A percentile compares a stretch with the other conserved stretches of the same genome.
phyloP scores from a whole-genome alignment of 2,329 filamentous ascomycete species.

The Beauveria bassiana region DNA sequence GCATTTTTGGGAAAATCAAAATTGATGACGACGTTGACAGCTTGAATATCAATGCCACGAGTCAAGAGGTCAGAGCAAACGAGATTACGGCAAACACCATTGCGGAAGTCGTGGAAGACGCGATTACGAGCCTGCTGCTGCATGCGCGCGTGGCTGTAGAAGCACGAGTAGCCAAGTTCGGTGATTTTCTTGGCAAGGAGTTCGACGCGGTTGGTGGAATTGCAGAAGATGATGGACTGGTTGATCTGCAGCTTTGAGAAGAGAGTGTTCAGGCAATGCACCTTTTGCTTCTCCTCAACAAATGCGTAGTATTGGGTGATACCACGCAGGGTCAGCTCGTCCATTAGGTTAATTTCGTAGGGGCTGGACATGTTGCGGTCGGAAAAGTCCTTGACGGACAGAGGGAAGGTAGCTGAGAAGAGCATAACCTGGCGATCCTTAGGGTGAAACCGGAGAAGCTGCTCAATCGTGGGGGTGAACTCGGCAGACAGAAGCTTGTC shows the following conservation, averaged over 20 bases:
- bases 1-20: slow-evolving; percentile 99
- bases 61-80: slow-evolving; percentile 97
- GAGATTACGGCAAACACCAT: slow-evolving; percentile 93
- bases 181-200: slow-evolving; percentile 98
- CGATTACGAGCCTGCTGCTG: slow-evolving; percentile 93
- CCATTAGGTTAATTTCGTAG: slow-evolving; percentile 99
- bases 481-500: slow-evolving; percentile 96
- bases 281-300: slow-evolving; percentile 98
- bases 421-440: slow-evolving; percentile 99
- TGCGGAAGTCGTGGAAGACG: slow-evolving; percentile 98
- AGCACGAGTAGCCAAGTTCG: slow-evolving; percentile 97
- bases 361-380: slow-evolving; percentile 96
- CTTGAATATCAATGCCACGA: slow-evolving; percentile 98
- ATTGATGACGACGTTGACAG: slow-evolving; percentile 99
- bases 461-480: slow-evolving; percentile 96
- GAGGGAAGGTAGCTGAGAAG: slow-evolving; percentile 94
- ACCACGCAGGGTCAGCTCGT: slow-evolving; percentile 93
- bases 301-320: slow-evolving; percentile 99
- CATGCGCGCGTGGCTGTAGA: slow-evolving; percentile 99
- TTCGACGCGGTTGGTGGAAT: slow-evolving; percentile 97
- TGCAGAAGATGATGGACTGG: slow-evolving; percentile 99
- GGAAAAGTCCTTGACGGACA: slow-evolving; percentile 95
- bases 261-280: slow-evolving; percentile 96
- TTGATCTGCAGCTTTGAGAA: slow-evolving; percentile 99
- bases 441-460: slow-evolving; percentile 88